phyloP scores from a whole-genome alignment of 1,284 basidiomycete species.

The Sanghuangporus sanghuang region DNA sequence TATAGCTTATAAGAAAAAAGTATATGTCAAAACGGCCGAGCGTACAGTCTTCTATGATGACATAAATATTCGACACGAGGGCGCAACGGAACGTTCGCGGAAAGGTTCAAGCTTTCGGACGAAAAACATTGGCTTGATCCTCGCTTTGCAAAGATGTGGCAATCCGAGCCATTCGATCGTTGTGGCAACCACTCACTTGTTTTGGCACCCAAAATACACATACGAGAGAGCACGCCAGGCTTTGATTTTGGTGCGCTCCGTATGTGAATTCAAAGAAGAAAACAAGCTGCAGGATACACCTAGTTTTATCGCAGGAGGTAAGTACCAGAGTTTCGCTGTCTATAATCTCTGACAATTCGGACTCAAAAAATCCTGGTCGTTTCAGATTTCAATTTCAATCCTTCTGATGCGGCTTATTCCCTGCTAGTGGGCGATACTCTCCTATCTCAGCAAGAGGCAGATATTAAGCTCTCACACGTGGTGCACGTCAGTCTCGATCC shows the following conservation, averaged over 20 bases:
- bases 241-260: conserved; percentile 65
- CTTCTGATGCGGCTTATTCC: conserved; percentile 81
- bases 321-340: conserved; percentile 13
- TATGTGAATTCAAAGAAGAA: conserved; percentile 50
- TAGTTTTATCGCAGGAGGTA: conserved; percentile 81
- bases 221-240: conserved; percentile 86
- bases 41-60: conserved; percentile 63
- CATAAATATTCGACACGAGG: conserved; percentile 41
- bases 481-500: conserved; percentile 81
- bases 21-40: conserved; percentile 44
- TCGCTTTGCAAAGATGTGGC: conserved; percentile 49
- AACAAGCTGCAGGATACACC: conserved; percentile 58
- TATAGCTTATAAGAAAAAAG: conserved; percentile 57
- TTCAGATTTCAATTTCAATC: conserved; percentile 90
- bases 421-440: conserved; percentile 66
- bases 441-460: conserved; percentile 45
- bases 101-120: conserved; percentile 69
- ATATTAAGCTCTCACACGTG: conserved; percentile 64
- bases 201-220: conserved; percentile 89
- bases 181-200: conserved; percentile 82
- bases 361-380: background rate
- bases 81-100: conserved; percentile 30
- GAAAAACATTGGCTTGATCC: conserved; percentile 76
- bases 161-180: conserved; percentile 34
- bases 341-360: background rate